Conservation (phyloP, 495 filamentous ascomycete species). For the Immersiella caudata region DNA sequence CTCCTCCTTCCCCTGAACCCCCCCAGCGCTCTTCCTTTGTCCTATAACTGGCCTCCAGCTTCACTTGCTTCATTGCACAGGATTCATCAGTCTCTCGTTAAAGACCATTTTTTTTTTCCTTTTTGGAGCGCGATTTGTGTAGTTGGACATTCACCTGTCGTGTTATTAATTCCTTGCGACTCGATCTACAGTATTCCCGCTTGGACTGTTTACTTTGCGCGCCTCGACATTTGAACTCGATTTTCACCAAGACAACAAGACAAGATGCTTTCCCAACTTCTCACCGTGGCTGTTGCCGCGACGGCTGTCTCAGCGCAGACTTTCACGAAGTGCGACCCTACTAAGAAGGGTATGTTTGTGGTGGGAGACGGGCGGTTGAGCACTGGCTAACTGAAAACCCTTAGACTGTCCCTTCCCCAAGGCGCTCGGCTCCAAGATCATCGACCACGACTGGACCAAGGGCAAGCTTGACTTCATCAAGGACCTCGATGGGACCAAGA, state of each 20-base stretch:
- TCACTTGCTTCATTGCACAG: constrained; percentile 8
- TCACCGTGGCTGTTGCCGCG: constrained; percentile 48
- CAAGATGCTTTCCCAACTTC: constrained; percentile 49
- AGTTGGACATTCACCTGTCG: background rate
- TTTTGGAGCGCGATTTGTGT: constrained; percentile 1
- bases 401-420: constrained; percentile 68
- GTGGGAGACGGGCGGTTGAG: background rate
- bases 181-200: too few relatives aligned
- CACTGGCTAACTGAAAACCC: background rate
- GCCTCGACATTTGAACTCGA: background rate
- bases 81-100: constrained; percentile 23
- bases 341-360: constrained; percentile 60
- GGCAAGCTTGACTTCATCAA: constrained; percentile 69
- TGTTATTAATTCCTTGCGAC: background rate
- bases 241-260: background rate
- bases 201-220: constrained; percentile 8
- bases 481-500: constrained; percentile 59
- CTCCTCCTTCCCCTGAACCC: constrained; percentile 12
- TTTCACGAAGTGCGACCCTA: constrained; percentile 73
- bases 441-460: constrained; percentile 75
- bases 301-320: constrained; percentile 68
- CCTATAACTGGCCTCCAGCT: constrained; percentile 14
- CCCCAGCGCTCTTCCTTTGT: background rate
- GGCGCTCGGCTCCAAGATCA: constrained; percentile 64
- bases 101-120: constrained; percentile 14